Percentiles rank a stretch among this genome's conserved stretches.
Conservation (phyloP, 2,329 filamentous ascomycete species). For the Rhexocercosporidium sp. region DNA sequence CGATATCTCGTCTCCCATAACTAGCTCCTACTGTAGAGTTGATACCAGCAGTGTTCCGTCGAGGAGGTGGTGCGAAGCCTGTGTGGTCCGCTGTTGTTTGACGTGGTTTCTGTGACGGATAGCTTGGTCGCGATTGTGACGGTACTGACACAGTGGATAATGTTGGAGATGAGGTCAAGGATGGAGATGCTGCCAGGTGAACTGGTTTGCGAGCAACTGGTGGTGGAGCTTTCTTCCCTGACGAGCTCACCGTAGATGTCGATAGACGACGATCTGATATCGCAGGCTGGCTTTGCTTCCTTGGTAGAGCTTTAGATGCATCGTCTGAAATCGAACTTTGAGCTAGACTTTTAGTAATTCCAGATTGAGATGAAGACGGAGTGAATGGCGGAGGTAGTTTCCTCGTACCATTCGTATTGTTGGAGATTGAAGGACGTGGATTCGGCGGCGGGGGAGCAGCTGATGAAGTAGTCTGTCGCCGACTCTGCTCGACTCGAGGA, state of each 20-base stretch:
- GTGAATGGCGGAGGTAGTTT: constrained; percentile 41
- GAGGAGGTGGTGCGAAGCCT: constrained; percentile 35
- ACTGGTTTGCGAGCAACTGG: constrained; percentile 42
- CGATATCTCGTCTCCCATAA: constrained; percentile 19
- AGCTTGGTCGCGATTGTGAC: constrained; percentile 18
- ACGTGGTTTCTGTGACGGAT: constrained; percentile 21
- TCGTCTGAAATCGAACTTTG: constrained; percentile 24
- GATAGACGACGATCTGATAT: constrained; percentile 34
- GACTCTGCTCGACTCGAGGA: constrained; percentile 46
- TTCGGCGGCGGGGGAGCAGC: constrained; percentile 26
- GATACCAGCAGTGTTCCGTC: constrained; percentile 30
- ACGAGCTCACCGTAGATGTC: constrained; percentile 36
- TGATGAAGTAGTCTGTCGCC: constrained; percentile 15
- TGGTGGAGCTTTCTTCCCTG: constrained; percentile 40
- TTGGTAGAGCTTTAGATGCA: constrained; percentile 16
- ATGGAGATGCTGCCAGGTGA: constrained; percentile 37
- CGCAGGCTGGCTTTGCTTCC: constrained; percentile 21
- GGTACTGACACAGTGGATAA: constrained; percentile 27
- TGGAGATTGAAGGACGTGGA: constrained; percentile 17
- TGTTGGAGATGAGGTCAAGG: constrained; percentile 29
- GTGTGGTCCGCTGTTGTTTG: constrained; percentile 24
- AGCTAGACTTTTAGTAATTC: constrained; percentile 28
- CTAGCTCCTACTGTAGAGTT: constrained; percentile 1
- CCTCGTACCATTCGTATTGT: constrained; percentile 29
- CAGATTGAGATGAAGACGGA: constrained; percentile 21